phyloP scores from a whole-genome alignment of 352 stramenopile species.

The Phytophthora pistaciae region DNA sequence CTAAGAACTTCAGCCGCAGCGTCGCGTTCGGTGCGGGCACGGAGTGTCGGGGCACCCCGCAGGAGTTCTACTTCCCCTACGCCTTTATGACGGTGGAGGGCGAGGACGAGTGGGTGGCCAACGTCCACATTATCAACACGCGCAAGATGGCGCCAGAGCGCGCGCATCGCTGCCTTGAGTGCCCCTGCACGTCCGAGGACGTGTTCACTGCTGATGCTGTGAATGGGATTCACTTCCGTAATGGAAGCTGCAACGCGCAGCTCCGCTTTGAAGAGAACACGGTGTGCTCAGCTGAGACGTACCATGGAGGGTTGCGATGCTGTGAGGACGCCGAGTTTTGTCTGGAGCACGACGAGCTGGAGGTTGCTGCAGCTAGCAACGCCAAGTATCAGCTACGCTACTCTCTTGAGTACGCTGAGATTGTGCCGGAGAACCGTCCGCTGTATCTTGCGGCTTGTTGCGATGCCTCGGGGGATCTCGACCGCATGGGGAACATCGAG shows the following conservation, averaged over 20 bases:
- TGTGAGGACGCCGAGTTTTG: conserved; percentile 80
- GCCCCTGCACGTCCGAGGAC: conserved; percentile 79
- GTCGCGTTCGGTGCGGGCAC: conserved; percentile 84
- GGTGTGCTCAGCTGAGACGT: conserved; percentile 65
- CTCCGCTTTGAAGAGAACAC: conserved; percentile 77
- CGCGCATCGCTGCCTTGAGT: conserved; percentile 79
- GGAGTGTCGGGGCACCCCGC: conserved; percentile 79
- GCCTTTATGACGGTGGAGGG: conserved; percentile 81
- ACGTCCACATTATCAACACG: conserved; percentile 89
- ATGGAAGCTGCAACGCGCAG: conserved; percentile 68
- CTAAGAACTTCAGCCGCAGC: conserved; percentile 72
- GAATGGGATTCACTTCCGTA: conserved; percentile 58
- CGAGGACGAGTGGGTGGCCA: conserved; percentile 84
- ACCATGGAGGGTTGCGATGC: conserved; percentile 78
- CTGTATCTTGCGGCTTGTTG: conserved; percentile 80
- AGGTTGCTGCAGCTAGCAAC: conserved; percentile 23
- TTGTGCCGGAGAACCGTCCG: conserved; percentile 62
- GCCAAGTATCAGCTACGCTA: conserved; percentile 78
- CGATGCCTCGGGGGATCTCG: conserved; percentile 68
- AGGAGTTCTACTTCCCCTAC: conserved; percentile 84
- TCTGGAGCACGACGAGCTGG: conserved; percentile 64
- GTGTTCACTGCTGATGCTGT: conserved; percentile 55
- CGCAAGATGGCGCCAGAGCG: conserved; percentile 51
- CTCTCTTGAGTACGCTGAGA: conserved; percentile 75
- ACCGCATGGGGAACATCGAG: conserved; percentile 77